A percentile compares a stretch with the other conserved stretches of the same genome.
Evolutionary conservation across 345 rosid genomes (phyloP).

Genomic region (Brassica incana): DNA sequence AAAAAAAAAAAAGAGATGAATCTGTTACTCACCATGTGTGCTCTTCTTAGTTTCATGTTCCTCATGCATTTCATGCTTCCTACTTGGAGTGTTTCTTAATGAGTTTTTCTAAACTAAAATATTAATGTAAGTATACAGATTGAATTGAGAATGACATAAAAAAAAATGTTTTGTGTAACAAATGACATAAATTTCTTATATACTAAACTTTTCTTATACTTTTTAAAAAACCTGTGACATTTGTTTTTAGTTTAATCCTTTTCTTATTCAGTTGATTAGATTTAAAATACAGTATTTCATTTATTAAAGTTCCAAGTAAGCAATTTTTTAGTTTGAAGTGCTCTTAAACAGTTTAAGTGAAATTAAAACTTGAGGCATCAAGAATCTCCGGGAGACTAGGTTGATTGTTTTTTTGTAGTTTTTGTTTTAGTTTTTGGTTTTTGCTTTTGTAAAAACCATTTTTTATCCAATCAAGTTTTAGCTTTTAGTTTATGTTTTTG

Average conservation of each 20-base stretch:
- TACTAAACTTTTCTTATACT: background rate
- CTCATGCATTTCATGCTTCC: constrained; percentile 1
- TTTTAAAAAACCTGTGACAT: background rate
- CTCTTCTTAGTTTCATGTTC: constrained; percentile 8
- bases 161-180: too few species aligned
- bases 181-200: background rate
- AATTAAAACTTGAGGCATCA: background rate
- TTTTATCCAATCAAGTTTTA: too few species aligned
- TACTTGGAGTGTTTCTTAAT: background rate
- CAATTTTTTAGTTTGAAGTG: too few species aligned
- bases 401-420: too few species aligned
- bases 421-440: too few species aligned
- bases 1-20: background rate
- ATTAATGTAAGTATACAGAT: background rate
- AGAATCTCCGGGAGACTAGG: background rate
- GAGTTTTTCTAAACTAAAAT: background rate
- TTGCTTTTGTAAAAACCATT: too few species aligned
- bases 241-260: too few species aligned
- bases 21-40: constrained; percentile 1
- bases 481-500: too few species aligned
- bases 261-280: background rate
- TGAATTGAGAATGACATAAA: background rate
- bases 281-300: background rate
- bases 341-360: constrained; percentile 1
- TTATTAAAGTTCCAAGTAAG: too few species aligned